Evolutionary conservation across 257 asterid species (phyloP), one percentile per base, ranked within the genome.

Genomic region (Galeopsis tetrahit): DNA sequence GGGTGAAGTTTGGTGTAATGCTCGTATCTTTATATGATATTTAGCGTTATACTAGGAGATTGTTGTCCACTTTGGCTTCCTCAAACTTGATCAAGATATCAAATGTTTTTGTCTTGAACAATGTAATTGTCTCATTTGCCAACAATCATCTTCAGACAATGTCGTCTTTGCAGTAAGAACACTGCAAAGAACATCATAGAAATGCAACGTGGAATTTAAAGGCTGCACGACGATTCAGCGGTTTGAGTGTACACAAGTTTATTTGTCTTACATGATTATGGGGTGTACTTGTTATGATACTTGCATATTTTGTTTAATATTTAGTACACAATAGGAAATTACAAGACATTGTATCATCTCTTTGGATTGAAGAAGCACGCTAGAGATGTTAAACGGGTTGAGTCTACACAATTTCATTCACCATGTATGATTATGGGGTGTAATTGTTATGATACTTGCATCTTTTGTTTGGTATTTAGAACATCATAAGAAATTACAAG

Each of bases 21-120:
- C 32, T 52, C 36, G 38, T 60, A 33, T n/a, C 76, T 52, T 59
- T 39, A 40, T 39, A 40, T 39, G 14, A 28, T 55, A 46, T 7
- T 21, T 62, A 33, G 33, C 66, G 0, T 35, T 63, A 17, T 48
- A 11, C 39, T 51, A 49, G 61, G 68, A 59, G 39, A 15, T 71
- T 32, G 3, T 33, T 0, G 7, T 63, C 10, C 55, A 42, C 66
- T 40, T 13, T 49, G 5, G 33, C 68, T 44, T 62, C 40, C 69
- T 64, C 68, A n/a, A 4, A 52, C 65, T 28, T 14, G 42, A 10
- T 70, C 21, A 35, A 70, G 51, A 7, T 6, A 67, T 56, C 35
- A n/a, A 33, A 49, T 49, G 28, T 6, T 67, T 46, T 46, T 44
- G 21, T 43, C 40, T 46, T 49, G 39, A 21, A 40, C 58, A 34